These are phyloP conservation scores for Leccinum pellstonianum DNA, from an alignment of 768 basidiomycete species.

Conservation along the genomic window DNA sequence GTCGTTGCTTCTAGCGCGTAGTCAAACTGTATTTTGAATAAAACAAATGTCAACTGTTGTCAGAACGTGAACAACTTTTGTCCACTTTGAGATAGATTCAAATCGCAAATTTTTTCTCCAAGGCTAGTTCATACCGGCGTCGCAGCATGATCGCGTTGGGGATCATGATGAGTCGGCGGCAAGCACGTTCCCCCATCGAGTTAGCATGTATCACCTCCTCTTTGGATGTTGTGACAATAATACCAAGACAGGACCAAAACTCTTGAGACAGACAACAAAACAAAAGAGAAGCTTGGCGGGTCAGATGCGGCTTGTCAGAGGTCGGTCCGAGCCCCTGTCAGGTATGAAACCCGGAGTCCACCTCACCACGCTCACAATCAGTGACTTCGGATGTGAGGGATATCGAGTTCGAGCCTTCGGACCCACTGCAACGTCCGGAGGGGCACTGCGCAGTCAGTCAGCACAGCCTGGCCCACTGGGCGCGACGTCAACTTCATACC, in stretches of 20 bases:
- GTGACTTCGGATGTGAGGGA: not conserved
- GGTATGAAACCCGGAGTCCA: not conserved
- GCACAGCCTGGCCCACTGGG: not conserved
- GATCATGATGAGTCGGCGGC: not conserved
- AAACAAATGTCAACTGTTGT: not conserved
- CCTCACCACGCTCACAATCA: not conserved
- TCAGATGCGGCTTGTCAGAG: not conserved
- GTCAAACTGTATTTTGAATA: not conserved
- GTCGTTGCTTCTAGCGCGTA: not conserved
- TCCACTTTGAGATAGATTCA: not conserved
- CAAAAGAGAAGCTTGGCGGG: not conserved
- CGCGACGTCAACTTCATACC: not conserved
- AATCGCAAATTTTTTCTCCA: not conserved
- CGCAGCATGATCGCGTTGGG: not conserved
- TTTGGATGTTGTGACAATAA: too few relatives aligned
- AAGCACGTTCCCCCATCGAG: too few relatives aligned
- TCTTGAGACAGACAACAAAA: not conserved
- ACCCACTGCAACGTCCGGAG: not conserved
- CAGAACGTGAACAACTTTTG: not conserved
- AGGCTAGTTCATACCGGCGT: not conserved
- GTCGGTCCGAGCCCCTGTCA: not conserved
- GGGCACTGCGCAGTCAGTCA: not conserved
- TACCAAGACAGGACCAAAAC: not conserved
- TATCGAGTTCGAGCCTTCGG: not conserved
- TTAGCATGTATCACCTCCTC: too few relatives aligned